These are phyloP conservation scores for Tillandsia leiboldiana DNA, from an alignment of 176 grass and related monocot species.

Conservation along the genomic window DNA sequence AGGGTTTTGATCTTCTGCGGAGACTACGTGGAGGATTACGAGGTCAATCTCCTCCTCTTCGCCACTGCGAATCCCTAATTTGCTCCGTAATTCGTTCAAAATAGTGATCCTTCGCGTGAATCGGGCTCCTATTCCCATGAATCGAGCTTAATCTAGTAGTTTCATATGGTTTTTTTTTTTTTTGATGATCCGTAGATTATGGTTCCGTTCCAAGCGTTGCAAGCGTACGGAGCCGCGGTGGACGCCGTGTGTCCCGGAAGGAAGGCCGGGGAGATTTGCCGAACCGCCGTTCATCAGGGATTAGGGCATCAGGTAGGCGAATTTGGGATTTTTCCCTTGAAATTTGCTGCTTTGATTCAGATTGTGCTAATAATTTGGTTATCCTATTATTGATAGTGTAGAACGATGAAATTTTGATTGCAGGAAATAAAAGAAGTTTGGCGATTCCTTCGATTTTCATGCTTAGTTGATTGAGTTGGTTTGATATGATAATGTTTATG, in stretches of 20 bases:
- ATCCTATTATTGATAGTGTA: not conserved
- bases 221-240: constrained; percentile 69
- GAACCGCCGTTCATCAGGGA: constrained; percentile 57
- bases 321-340: constrained; percentile 1
- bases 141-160: not conserved
- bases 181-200: constrained; percentile 52
- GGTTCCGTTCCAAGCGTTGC: constrained; percentile 93
- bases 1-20: constrained; percentile 83
- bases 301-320: constrained; percentile 48
- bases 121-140: not conserved
- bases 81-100: not conserved
- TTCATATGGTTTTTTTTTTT: not conserved
- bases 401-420: no score
- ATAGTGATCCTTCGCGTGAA: no score
- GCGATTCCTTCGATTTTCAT: no score
- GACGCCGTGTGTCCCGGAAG: constrained; percentile 88
- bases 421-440: no score
- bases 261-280: constrained; percentile 78
- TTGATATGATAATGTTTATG: no score
- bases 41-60: constrained; percentile 28
- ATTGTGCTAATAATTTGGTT: not conserved
- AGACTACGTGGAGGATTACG: constrained; percentile 88
- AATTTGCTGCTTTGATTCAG: not conserved
- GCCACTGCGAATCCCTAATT: not conserved
- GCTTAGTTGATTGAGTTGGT: no score